phyloP scores from a whole-genome alignment of 2,329 filamentous ascomycete genomes.

The Ophiocordyceps polyrhachis-furcata region DNA sequence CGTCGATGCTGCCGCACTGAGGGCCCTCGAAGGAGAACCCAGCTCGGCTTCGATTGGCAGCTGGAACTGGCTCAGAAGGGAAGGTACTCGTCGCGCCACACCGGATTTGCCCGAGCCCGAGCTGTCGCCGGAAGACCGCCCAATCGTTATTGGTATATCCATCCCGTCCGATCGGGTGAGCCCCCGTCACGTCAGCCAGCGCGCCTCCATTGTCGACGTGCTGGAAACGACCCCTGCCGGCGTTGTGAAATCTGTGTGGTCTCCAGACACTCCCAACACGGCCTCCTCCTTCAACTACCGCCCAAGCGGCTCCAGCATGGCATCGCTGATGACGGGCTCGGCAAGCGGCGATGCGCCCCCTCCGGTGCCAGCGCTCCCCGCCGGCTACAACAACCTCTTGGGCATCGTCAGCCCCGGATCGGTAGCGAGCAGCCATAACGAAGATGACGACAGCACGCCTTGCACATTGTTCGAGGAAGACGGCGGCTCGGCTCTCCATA shows the following conservation, averaged over 20 bases:
- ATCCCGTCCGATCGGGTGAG: conserved; percentile 29
- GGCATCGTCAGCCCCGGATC: conserved; percentile 18
- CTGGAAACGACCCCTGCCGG: conserved; percentile 5
- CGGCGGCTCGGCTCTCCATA: conserved; percentile 22
- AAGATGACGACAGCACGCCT: conserved; percentile 36
- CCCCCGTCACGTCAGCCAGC: conserved; percentile 23
- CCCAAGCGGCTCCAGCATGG: conserved; percentile 38
- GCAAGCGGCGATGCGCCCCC: conserved; percentile 23
- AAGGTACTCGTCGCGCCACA: conserved; percentile 11
- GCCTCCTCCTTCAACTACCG: conserved; percentile 19
- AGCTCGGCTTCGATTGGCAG: conserved; percentile 34
- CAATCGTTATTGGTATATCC: conserved; percentile 54
- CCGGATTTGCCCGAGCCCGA: conserved; percentile 19
- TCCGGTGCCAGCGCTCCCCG: conserved; percentile 41
- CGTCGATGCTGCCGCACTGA: conserved; percentile 39
- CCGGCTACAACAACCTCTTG: conserved; percentile 15
- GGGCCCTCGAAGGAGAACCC: conserved; percentile 37
- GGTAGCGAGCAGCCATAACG: conserved; percentile 14
- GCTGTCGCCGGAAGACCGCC: conserved; percentile 49
- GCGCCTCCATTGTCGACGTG: conserved; percentile 24
- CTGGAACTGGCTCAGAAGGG: conserved; percentile 35
- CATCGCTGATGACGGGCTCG: conserved; percentile 28
- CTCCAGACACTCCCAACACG: conserved; percentile 39
- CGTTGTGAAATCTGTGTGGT: conserved; percentile 32
- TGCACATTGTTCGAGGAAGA: conserved; percentile 57